Base-by-base conservation (phyloP, 768 basidiomycete species). In the Piloderma croceum region DNA sequence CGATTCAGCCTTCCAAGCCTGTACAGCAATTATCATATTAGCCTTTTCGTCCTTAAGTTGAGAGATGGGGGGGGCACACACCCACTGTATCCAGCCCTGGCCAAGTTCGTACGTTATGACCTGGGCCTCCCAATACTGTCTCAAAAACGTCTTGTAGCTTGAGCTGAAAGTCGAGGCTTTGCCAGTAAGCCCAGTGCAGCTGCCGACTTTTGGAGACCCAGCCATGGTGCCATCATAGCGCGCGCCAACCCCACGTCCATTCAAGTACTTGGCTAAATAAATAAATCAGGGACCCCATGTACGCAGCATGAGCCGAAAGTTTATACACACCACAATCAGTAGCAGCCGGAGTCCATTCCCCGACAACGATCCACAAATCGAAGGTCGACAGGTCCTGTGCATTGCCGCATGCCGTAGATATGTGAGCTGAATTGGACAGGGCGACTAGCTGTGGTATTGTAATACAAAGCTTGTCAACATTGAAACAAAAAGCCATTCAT, bases 41-140 rank as follows among this genome's bases (percentile, higher is more conserved):
- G n/a, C n/a, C n/a, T n/a, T n/a, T n/a, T n/a, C n/a, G n/a, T n/a
- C n/a, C n/a, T n/a, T n/a, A n/a, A n/a, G n/a, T n/a, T n/a, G n/a
- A n/a, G n/a, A n/a, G n/a, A n/a, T n/a, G n/a, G n/a, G n/a, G n/a
- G n/a, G n/a, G n/a, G n/a, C n/a, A n/a, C n/a, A n/a, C 1, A 83
- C 77, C 87, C 86, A 88, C 57, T 81, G 77, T 18, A 87, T 59
- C 86, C 86, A 89, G 3, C 85, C 86, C 36, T 69, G 64, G n/a
- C 67, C 79, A 37, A 64, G 64, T 67, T 89, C 86, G 44, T 71
- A 89, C 3, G 86, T 69, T 37, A 73, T 79, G 12, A 78, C 76
- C 61, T 93, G 91, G 0, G 85, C 89, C 56, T 91, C 90, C 82
- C 82, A 94, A 58, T 70, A 78, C 56, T 87, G 74, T 24, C 88